A percentile compares a stretch with the other conserved stretches of the same genome.
Conservation (phyloP, 2,329 filamentous ascomycete species). For the Nakataea oryzae region DNA sequence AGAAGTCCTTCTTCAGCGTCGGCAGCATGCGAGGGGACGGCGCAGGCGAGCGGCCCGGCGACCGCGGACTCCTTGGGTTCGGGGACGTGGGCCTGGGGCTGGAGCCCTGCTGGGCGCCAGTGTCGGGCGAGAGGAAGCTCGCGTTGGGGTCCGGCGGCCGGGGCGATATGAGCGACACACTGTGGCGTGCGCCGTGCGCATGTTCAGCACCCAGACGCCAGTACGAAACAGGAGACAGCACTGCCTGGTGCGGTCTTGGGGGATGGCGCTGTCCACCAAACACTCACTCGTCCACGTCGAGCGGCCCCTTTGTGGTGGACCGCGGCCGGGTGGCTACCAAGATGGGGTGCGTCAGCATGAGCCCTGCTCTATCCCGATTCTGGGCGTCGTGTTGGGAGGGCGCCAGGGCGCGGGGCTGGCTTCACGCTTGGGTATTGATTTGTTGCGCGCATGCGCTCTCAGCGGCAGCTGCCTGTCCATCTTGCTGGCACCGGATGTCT, state of each 20-base stretch:
- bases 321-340: not conserved
- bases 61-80: slow-evolving; percentile 14
- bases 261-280: too few species aligned
- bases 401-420: not conserved
- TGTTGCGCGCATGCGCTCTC: slow-evolving; percentile 1
- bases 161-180: slow-evolving; percentile 2
- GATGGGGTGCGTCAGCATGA: not conserved
- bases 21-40: slow-evolving; percentile 9
- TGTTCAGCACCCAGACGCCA: not conserved
- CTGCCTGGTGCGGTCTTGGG: not conserved
- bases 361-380: not conserved
- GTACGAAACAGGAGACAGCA: not conserved
- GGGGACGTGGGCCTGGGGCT: slow-evolving; percentile 6
- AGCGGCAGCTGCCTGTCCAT: not conserved
- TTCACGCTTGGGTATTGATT: slow-evolving; percentile 1
- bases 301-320: slow-evolving; percentile 2
- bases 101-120: not conserved
- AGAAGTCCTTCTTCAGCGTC: slow-evolving; percentile 58
- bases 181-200: not conserved
- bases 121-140: not conserved
- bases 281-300: slow-evolving; percentile 3
- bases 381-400: not conserved
- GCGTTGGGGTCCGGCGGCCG: not conserved
- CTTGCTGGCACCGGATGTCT: not conserved
- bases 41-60: slow-evolving; percentile 18